Evolutionary conservation across 257 asterid species (phyloP).

Genomic region (Catharanthus roseus): DNA sequence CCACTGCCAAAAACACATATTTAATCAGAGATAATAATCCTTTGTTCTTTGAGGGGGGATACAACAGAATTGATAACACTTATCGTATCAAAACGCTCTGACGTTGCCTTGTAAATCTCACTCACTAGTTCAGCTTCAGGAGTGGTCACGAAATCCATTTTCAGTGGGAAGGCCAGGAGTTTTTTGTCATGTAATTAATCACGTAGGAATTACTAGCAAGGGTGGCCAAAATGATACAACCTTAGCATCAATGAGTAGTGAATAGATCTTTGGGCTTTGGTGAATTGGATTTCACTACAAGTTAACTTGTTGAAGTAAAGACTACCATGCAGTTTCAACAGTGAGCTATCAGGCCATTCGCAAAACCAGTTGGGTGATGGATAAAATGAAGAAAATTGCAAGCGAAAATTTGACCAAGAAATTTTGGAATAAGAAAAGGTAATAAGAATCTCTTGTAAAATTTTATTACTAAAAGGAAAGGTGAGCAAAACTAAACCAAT

Average conservation of each 20-base stretch:
- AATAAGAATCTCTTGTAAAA: not conserved
- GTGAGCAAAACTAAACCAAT: not conserved
- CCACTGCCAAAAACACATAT: slow-evolving; percentile 52
- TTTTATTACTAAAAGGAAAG: not conserved
- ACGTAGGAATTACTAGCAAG: not conserved
- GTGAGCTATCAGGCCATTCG: not conserved
- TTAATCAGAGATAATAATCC: not conserved
- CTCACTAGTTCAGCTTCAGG: no score
- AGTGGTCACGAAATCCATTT: not conserved
- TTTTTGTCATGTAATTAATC: not conserved
- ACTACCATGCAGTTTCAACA: not conserved
- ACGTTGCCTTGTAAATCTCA: not conserved
- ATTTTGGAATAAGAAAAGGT: not conserved
- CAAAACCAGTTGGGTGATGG: no score
- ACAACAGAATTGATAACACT: not conserved
- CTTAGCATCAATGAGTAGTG: not conserved
- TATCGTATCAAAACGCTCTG: not conserved
- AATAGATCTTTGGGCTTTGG: not conserved
- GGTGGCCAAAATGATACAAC: not conserved
- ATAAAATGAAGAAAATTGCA: no score
- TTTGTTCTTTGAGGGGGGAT: not conserved
- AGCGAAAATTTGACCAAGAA: no score
- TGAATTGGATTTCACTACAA: not conserved
- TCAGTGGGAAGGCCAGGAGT: not conserved
- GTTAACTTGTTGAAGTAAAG: not conserved